Conservation (phyloP, 1,139 yeast species). For the Suzukiozyma palmioleophila region DNA sequence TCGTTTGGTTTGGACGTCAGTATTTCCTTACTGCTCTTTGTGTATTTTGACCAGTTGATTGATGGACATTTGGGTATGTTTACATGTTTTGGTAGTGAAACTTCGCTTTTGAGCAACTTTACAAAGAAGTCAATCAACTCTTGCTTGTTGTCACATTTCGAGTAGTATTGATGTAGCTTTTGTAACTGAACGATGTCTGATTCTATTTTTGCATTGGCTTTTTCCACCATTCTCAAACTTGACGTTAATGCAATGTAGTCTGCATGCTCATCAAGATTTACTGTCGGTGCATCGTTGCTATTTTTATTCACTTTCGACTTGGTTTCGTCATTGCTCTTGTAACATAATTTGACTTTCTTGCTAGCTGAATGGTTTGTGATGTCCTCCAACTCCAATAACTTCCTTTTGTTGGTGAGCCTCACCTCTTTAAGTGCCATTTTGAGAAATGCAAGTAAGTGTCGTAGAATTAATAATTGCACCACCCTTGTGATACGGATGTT, state of each 20-base stretch:
- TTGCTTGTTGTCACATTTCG: slow-evolving; percentile 15
- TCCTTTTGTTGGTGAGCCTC: slow-evolving; percentile 23
- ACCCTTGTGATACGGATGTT: no score
- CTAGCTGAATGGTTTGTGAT: slow-evolving; percentile 21
- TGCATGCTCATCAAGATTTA: slow-evolving; percentile 14
- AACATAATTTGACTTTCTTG: slow-evolving; percentile 3
- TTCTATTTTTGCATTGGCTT: slow-evolving; percentile 21
- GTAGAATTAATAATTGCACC: no score
- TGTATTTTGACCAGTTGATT: slow-evolving; percentile 37
- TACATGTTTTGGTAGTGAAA: slow-evolving; percentile 34
- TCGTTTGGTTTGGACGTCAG: slow-evolving; percentile 40
- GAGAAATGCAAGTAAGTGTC: not conserved
- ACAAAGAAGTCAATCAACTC: slow-evolving; percentile 26
- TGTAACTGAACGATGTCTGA: slow-evolving; percentile 33
- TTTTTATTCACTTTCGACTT: not conserved
- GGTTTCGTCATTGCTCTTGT: slow-evolving; percentile 7
- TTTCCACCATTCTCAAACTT: slow-evolving; percentile 27
- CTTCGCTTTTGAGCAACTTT: slow-evolving; percentile 25
- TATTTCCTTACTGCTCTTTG: slow-evolving; percentile 2
- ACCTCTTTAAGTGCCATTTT: slow-evolving; percentile 16
- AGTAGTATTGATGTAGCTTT: slow-evolving; percentile 17
- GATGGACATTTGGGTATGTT: slow-evolving; percentile 33
- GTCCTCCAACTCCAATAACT: slow-evolving; percentile 31
- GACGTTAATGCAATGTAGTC: slow-evolving; percentile 39
- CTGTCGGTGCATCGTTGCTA: not conserved